phyloP scores from a whole-genome alignment of 164 flowering plant genomes.

The Houttuynia cordata region DNA sequence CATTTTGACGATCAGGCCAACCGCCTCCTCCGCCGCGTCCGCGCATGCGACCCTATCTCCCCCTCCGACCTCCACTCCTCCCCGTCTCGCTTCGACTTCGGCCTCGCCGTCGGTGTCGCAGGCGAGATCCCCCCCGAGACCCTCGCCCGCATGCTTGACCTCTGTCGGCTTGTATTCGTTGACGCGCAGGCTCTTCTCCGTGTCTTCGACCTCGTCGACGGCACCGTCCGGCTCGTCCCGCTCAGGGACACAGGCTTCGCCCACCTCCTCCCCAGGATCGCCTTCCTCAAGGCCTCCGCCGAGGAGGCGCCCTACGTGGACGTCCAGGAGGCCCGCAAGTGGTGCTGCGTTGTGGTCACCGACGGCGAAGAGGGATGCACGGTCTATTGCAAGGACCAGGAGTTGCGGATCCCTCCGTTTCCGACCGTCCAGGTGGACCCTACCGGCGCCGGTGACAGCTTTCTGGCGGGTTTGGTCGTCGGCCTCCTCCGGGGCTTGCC shows the following conservation, averaged over 20 bases:
- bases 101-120: constrained; percentile 86
- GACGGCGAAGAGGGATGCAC: constrained; percentile 78
- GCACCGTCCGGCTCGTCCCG: constrained; percentile 45
- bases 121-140: constrained; percentile 86
- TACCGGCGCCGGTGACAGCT: constrained; percentile 95
- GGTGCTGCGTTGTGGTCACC: constrained; percentile 82
- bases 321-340: constrained; percentile 59
- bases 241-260: constrained; percentile 56
- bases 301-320: constrained; percentile 72
- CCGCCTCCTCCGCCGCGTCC: constrained; percentile 50
- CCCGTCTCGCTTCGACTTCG: constrained; percentile 33
- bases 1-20: constrained; percentile 38
- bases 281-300: constrained; percentile 71
- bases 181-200: constrained; percentile 82
- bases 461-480: constrained; percentile 72
- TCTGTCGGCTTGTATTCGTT: constrained; percentile 60
- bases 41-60: constrained; percentile 52
- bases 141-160: constrained; percentile 53
- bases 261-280: constrained; percentile 49
- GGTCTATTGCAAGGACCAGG: constrained; percentile 46
- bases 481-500: constrained; percentile 56
- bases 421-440: constrained; percentile 71
- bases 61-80: constrained; percentile 49
- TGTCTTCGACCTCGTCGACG: constrained; percentile 56
- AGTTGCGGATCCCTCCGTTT: constrained; percentile 51